Evolutionary conservation across 306 rosid genomes (phyloP).

Genomic region (Senna tora): DNA sequence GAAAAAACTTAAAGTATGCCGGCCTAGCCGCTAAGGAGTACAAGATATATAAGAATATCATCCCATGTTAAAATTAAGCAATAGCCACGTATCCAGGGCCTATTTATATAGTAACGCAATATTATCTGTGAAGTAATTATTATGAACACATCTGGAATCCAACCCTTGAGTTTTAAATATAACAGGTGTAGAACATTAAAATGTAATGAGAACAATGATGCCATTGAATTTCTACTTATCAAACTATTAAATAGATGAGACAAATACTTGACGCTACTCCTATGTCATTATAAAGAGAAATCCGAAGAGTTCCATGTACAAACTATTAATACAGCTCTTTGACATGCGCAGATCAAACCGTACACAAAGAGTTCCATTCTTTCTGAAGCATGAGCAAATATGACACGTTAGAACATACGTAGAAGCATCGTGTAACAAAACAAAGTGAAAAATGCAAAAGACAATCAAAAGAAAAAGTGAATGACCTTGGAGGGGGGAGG

Average conservation of each 20-base stretch:
- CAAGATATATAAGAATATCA: background rate
- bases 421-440: background rate
- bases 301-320: background rate
- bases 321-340: background rate
- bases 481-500: constrained; percentile 39
- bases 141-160: background rate
- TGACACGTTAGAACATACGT: background rate
- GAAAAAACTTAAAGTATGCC: background rate
- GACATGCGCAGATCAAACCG: background rate
- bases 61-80: background rate
- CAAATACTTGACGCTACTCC: background rate
- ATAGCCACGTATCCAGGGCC: background rate
- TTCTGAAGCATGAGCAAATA: background rate
- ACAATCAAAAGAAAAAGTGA: constrained; percentile 15
- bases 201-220: background rate
- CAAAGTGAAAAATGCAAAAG: background rate
- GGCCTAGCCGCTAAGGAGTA: background rate
- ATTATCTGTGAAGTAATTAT: background rate
- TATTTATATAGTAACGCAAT: background rate
- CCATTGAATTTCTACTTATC: background rate
- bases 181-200: background rate
- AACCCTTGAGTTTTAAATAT: background rate
- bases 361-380: background rate
- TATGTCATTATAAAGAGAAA: background rate
- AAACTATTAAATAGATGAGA: background rate